Evolutionary conservation across 192 early-diverging fungal species (phyloP).

Genomic region (Allomyces arbusculus): DNA sequence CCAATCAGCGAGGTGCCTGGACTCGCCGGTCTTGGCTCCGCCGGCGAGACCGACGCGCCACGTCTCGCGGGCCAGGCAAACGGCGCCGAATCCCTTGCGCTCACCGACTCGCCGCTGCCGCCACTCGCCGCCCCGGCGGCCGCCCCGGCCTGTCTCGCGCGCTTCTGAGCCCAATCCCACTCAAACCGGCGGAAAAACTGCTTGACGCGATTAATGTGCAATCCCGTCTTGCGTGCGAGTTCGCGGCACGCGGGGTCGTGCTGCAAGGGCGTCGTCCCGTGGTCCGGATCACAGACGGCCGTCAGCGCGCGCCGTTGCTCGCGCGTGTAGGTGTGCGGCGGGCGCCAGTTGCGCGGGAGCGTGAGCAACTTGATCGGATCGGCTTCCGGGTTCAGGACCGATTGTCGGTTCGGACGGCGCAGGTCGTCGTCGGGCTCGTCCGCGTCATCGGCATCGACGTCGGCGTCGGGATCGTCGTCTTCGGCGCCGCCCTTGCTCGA

Average conservation of each 20-base stretch:
- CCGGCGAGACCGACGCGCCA: too few species aligned
- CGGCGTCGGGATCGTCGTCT: neutral
- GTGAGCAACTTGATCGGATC: neutral
- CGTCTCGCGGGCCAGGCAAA: too few species aligned
- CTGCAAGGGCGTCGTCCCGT: neutral
- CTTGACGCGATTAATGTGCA: neutral
- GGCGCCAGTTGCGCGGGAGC: neutral
- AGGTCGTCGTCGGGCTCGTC: neutral
- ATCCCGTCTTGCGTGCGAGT: neutral
- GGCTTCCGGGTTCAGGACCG: neutral
- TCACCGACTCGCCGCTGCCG: too few species aligned
- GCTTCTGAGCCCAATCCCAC: neutral
- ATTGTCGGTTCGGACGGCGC: neutral
- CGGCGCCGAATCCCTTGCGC: too few species aligned
- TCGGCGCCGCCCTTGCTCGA: neutral
- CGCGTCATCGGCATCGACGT: neutral
- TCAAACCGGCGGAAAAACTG: neutral
- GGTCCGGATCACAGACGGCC: neutral
- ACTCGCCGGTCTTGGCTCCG: too few species aligned
- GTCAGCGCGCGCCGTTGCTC: neutral
- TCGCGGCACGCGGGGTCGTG: neutral
- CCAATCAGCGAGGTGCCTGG: too few species aligned
- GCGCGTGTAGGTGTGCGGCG: neutral
- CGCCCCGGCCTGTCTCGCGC: too few species aligned
- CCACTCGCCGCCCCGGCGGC: too few species aligned